phyloP scores from a whole-genome alignment of 2,329 filamentous ascomycete species.

The Penicillium sp. region DNA sequence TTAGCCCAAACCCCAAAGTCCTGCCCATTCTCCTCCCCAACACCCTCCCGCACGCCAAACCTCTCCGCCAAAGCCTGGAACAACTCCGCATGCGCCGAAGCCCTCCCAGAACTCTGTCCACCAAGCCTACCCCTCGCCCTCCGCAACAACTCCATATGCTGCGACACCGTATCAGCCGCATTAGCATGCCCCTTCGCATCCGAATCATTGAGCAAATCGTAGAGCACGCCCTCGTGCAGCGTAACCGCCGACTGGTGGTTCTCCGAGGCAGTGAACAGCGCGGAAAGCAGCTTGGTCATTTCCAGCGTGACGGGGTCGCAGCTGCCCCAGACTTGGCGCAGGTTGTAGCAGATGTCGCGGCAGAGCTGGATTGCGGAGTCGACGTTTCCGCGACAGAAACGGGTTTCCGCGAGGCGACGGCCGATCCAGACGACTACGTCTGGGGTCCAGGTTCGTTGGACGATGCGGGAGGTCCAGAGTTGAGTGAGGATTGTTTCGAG shows the following conservation, averaged over 20 bases:
- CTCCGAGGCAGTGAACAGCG: constrained; percentile 46
- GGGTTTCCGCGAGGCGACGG: constrained; percentile 52
- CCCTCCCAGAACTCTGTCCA: constrained; percentile 12
- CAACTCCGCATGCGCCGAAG: constrained; percentile 25
- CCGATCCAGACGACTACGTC: constrained; percentile 51
- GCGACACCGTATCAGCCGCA: constrained; percentile 26
- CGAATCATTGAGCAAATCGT: constrained; percentile 30
- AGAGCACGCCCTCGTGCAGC: constrained; percentile 31
- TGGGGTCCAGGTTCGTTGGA: constrained; percentile 45
- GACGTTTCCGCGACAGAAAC: constrained; percentile 49
- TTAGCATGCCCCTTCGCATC: constrained; percentile 20
- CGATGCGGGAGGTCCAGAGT: constrained; percentile 48
- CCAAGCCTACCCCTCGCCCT: constrained; percentile 28
- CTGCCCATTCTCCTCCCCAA: constrained; percentile 20
- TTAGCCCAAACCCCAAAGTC: constrained; percentile 32
- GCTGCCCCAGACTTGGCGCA: constrained; percentile 52
- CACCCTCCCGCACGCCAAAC: constrained; percentile 27
- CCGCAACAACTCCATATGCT: constrained; percentile 32
- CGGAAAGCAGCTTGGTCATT: constrained; percentile 49
- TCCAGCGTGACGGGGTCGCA: constrained; percentile 48
- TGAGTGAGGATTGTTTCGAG: constrained; percentile 42
- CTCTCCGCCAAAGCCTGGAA: constrained; percentile 28
- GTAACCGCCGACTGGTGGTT: constrained; percentile 31
- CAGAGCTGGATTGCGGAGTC: constrained; percentile 46
- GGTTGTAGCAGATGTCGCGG: constrained; percentile 55